Percentiles rank a stretch among this genome's conserved stretches.
These are phyloP conservation scores for Vararia minispora DNA, from an alignment of 768 basidiomycete genomes.

Conservation along the genomic window DNA sequence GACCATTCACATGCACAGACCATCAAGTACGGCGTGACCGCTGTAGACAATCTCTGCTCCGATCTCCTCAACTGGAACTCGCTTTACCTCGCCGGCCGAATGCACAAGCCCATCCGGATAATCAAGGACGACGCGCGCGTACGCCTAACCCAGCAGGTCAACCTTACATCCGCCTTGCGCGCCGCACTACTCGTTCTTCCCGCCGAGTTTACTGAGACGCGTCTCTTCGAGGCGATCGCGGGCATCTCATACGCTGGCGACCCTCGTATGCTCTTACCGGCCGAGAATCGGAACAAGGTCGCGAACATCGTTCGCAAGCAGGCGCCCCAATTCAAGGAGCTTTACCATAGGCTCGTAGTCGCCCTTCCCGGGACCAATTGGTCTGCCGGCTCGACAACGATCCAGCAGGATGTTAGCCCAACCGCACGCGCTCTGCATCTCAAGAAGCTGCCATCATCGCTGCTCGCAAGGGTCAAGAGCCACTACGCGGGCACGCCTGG, in stretches of 20 bases:
- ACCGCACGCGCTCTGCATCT: slow-evolving; percentile 64
- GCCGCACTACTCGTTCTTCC: slow-evolving; percentile 85
- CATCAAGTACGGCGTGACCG: slow-evolving; percentile 96
- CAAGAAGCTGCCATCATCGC: slow-evolving; percentile 62
- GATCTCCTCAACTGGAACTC: slow-evolving; percentile 91
- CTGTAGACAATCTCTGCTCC: slow-evolving; percentile 77
- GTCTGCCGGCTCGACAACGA: slow-evolving; percentile 34
- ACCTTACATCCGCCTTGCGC: slow-evolving; percentile 82
- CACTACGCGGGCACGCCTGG: slow-evolving; percentile 32
- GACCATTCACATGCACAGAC: slow-evolving; percentile 51
- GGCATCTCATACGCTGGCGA: slow-evolving; percentile 83
- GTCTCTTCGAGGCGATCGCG: slow-evolving; percentile 80
- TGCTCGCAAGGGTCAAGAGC: slow-evolving; percentile 45
- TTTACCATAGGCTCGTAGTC: slow-evolving; percentile 73
- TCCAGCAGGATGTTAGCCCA: slow-evolving; percentile 68
- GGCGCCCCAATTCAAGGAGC: slow-evolving; percentile 69
- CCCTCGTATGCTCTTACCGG: slow-evolving; percentile 88
- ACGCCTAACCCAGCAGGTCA: slow-evolving; percentile 85
- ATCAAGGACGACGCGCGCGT: slow-evolving; percentile 90
- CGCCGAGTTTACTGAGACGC: slow-evolving; percentile 64
- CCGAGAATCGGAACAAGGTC: slow-evolving; percentile 93
- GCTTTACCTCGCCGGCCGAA: slow-evolving; percentile 87
- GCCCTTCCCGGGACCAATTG: slow-evolving; percentile 77
- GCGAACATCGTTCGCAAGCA: slow-evolving; percentile 83
- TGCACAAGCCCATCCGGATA: slow-evolving; percentile 95